Base-by-base conservation (phyloP, 2,329 filamentous ascomycete genomes). In the Penicillium janthinellum region DNA sequence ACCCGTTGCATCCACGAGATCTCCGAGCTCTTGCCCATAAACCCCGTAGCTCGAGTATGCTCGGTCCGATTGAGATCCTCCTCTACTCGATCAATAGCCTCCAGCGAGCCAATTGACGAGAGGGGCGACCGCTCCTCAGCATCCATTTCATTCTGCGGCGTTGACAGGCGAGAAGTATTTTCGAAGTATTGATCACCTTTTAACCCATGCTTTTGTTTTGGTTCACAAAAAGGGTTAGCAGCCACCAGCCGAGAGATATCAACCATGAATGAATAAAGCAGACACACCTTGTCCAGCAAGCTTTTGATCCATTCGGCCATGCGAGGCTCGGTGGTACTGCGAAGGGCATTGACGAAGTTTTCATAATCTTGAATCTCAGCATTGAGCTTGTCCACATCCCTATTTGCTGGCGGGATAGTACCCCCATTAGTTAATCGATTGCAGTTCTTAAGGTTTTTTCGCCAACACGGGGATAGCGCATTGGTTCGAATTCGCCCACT, bases 1-100 rank as follows among this genome's bases (percentile, higher is more conserved):
- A 80, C 60, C 37, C 76, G 72, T 61, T 80, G 78, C 65, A 80
- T 73, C 79, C 79, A 81, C 3, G 74, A 78, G 22, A 79, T 70
- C 58, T 80, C 78, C 0, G 78, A 81, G 52, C 78, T 79, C 57
- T 80, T 80, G 5, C 79, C 79, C 69, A 79, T 75, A 60, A 76
- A 80, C 0, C 78, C 77, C 1, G 75, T 79, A 3, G 74, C 72
- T 54, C 75, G 67, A 4, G 73, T 70, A 49, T 69, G 62, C 56
- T 75, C 71, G 44, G 66, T 71, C 50, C 75, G 71, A 41, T 78
- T 77, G 38, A 78, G 70, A 50, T 81, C 79, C 63, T 80, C 77
- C 37, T 79, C 75, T 8, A 79, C 74, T 34, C 75, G 72, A 63
- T 80, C 79, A 37, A 79, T 76, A 2, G 76, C 76, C 25, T 79